Percentiles rank a stretch among this genome's conserved stretches.
phyloP scores from a whole-genome alignment of 306 rosid species.

The Inga leiocalycina region DNA sequence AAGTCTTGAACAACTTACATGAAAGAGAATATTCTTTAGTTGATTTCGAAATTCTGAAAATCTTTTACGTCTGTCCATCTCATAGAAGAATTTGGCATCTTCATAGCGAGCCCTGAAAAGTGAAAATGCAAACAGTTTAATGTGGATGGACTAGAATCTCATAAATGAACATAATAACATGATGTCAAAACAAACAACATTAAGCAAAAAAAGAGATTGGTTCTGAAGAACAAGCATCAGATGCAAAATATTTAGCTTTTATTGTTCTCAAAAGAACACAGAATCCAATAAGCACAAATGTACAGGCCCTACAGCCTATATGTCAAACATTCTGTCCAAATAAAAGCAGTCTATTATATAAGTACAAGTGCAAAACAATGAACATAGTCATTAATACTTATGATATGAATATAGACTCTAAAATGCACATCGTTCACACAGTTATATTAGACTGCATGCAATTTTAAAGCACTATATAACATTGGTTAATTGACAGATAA shows the following conservation, averaged over 20 bases:
- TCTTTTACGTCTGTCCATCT: slow-evolving; percentile 69
- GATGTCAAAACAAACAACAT: slow-evolving; percentile 18
- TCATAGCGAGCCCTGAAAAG: slow-evolving; percentile 74
- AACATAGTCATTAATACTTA: neutral
- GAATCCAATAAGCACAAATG: neutral
- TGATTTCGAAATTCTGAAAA: slow-evolving; percentile 75
- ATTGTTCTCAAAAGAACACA: neutral
- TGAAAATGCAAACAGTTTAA: slow-evolving; percentile 46
- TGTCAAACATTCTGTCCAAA: slow-evolving; percentile 19
- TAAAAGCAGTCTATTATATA: neutral
- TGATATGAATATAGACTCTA: neutral
- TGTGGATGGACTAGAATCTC: slow-evolving; percentile 16
- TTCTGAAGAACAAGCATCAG: slow-evolving; percentile 6
- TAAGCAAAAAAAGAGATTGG: slow-evolving; percentile 1
- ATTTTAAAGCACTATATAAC: slow-evolving; percentile 19
- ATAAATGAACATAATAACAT: neutral
- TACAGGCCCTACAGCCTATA: slow-evolving; percentile 5
- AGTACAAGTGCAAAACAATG: neutral
- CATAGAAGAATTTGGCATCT: slow-evolving; percentile 97
- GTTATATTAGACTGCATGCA: neutral
- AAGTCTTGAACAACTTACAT: slow-evolving; percentile 56
- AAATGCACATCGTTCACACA: neutral
- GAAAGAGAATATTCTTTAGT: slow-evolving; percentile 84
- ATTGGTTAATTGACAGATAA: slow-evolving; percentile 10
- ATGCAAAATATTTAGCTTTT: neutral